These are phyloP conservation scores for Fusarium goolgardi DNA, from an alignment of 2,329 filamentous ascomycete genomes.

Conservation along the genomic window DNA sequence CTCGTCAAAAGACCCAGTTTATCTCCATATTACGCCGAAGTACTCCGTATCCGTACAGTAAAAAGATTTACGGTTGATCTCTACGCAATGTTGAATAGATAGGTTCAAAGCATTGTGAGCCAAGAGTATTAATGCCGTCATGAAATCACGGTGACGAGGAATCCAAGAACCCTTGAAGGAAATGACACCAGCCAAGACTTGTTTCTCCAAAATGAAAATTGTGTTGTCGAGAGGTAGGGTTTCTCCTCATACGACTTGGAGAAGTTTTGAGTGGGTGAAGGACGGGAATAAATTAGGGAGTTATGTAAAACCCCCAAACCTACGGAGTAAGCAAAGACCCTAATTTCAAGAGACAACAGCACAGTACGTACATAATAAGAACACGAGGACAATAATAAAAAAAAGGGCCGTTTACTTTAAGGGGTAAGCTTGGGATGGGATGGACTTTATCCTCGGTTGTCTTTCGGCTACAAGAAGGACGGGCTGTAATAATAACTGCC, in stretches of 20 bases:
- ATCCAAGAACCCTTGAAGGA: not conserved
- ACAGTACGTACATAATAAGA: not conserved
- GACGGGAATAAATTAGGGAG: slow-evolving; percentile 16
- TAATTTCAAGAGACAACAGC: not conserved
- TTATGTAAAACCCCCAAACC: too few relatives aligned
- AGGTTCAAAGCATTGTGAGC: not conserved
- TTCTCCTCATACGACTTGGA: slow-evolving; percentile 44
- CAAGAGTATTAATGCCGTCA: slow-evolving; percentile 7
- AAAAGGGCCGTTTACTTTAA: slow-evolving; percentile 21
- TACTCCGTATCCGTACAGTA: slow-evolving; percentile 22
- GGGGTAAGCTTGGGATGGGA: not conserved
- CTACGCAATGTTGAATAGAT: not conserved
- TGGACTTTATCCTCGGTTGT: slow-evolving; percentile 43
- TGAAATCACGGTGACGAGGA: slow-evolving; percentile 22
- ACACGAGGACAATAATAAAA: slow-evolving; percentile 12
- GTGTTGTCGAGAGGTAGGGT: slow-evolving; percentile 5
- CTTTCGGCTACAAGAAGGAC: slow-evolving; percentile 35
- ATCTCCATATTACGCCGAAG: slow-evolving; percentile 25
- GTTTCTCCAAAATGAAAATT: slow-evolving; percentile 32
- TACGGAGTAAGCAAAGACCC: not conserved
- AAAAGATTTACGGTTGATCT: slow-evolving; percentile 6
- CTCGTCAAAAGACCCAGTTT: slow-evolving; percentile 38
- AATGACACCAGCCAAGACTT: slow-evolving; percentile 21
- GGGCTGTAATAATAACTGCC: not conserved
- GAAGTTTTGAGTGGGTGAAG: slow-evolving; percentile 15